phyloP scores from a whole-genome alignment of 2,329 filamentous ascomycete species.

The Arthrobotrys pseudoclavata region DNA sequence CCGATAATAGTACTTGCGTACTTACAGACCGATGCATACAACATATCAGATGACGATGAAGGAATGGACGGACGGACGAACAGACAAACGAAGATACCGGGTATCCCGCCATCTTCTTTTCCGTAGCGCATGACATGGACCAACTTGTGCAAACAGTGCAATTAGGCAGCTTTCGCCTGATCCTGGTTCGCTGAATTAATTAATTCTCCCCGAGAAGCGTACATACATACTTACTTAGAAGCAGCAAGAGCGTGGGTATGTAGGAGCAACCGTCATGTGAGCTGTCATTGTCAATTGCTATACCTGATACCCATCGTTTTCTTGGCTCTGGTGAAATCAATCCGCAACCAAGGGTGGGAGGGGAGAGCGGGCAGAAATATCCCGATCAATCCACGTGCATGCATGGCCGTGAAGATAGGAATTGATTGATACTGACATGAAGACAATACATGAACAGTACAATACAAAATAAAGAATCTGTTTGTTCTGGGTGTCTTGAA shows the following conservation, averaged over 20 bases:
- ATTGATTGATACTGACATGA: background rate
- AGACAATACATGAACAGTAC: background rate
- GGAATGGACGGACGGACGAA: background rate
- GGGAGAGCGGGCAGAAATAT: constrained; percentile 21
- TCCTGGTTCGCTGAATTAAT: constrained; percentile 25
- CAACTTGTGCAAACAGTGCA: constrained; percentile 9
- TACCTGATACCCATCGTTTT: background rate
- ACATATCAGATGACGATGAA: constrained; percentile 4
- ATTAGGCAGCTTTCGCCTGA: constrained; percentile 52
- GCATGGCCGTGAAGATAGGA: constrained; percentile 7
- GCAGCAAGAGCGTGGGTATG: background rate
- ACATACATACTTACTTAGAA: background rate
- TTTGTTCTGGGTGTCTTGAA: constrained; percentile 32
- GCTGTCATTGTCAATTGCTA: constrained; percentile 10
- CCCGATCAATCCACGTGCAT: constrained; percentile 36
- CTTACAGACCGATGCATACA: background rate
- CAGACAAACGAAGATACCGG: constrained; percentile 1
- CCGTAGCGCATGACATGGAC: constrained; percentile 16
- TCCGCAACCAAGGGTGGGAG: constrained; percentile 6
- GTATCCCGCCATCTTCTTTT: constrained; percentile 38
- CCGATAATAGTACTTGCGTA: too few relatives aligned
- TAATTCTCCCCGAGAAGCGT: constrained; percentile 29
- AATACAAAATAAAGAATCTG: background rate
- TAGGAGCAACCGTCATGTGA: constrained; percentile 1
- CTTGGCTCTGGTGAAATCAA: background rate